These are phyloP conservation scores for Plasmopara muralis DNA, from an alignment of 352 stramenopile genomes.

Conservation along the genomic window DNA sequence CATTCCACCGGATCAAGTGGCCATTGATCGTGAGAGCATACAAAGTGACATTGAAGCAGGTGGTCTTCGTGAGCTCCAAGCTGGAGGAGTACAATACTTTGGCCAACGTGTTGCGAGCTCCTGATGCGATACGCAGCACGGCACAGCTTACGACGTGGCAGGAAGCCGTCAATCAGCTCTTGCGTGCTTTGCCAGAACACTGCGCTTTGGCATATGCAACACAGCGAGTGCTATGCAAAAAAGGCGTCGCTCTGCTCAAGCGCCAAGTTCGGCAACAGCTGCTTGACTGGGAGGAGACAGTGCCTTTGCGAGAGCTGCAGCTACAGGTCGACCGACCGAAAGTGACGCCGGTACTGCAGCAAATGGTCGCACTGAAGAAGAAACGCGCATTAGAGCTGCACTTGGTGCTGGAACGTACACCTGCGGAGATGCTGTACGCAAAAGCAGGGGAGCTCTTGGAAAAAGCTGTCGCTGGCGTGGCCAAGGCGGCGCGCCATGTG, in stretches of 20 bases:
- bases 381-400: too few relatives aligned
- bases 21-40: conserved; percentile 41
- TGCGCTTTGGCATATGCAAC: neutral
- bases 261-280: too few relatives aligned
- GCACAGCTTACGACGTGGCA: conserved; percentile 51
- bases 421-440: neutral
- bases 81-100: conserved; percentile 62
- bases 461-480: conserved; percentile 35
- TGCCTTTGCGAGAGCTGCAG: too few relatives aligned
- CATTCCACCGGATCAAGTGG: conserved; percentile 37
- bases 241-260: too few relatives aligned
- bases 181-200: conserved; percentile 21
- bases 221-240: too few relatives aligned
- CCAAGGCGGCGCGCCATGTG: conserved; percentile 26
- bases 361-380: too few relatives aligned
- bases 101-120: conserved; percentile 37
- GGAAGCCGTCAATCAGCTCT: conserved; percentile 30
- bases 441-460: conserved; percentile 35
- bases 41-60: conserved; percentile 10
- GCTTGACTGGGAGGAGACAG: too few relatives aligned
- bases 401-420: too few relatives aligned
- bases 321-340: too few relatives aligned
- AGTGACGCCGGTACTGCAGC: too few relatives aligned
- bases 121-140: conserved; percentile 38
- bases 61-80: conserved; percentile 37